Evolutionary conservation across 352 stramenopile species (phyloP).

Genomic region (Globisporangium camurandrum): DNA sequence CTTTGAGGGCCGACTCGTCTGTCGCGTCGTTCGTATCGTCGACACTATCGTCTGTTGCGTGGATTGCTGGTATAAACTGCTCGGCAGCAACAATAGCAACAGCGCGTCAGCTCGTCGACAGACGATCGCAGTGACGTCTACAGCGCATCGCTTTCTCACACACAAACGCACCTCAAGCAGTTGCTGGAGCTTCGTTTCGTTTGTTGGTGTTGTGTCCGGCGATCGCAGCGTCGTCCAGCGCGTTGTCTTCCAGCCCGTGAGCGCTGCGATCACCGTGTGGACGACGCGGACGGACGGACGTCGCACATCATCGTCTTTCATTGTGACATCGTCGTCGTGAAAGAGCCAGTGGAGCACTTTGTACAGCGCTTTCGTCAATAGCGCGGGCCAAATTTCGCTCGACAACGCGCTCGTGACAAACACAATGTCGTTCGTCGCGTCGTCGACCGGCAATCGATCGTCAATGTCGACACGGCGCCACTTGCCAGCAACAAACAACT

Average conservation of each 20-base stretch:
- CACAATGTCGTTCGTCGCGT: slow-evolving; percentile 28
- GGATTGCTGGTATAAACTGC: slow-evolving; percentile 7
- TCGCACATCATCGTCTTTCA: background rate
- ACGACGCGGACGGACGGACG: slow-evolving; percentile 16
- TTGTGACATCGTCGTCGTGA: background rate
- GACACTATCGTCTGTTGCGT: background rate
- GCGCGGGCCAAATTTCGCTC: slow-evolving; percentile 59
- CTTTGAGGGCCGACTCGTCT: background rate
- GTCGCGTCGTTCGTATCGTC: background rate
- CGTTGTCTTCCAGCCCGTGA: slow-evolving; percentile 60
- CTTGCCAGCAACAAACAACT: slow-evolving; percentile 59
- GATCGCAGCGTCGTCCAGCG: slow-evolving; percentile 14
- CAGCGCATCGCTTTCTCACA: background rate
- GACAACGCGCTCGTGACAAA: slow-evolving; percentile 50
- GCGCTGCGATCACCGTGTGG: slow-evolving; percentile 23
- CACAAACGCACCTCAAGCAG: slow-evolving; percentile 20
- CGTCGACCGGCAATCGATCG: slow-evolving; percentile 54
- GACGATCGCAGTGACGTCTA: background rate
- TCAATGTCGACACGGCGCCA: slow-evolving; percentile 71
- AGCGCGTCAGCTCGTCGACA: background rate
- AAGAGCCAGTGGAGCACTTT: slow-evolving; percentile 58
- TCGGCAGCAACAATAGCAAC: background rate
- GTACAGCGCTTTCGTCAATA: slow-evolving; percentile 64
- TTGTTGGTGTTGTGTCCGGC: background rate
- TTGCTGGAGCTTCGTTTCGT: slow-evolving; percentile 29